Evolutionary conservation across 768 basidiomycete genomes (phyloP), one percentile per base, ranked within the genome.

Genomic region (Leccinum sublutescens): DNA sequence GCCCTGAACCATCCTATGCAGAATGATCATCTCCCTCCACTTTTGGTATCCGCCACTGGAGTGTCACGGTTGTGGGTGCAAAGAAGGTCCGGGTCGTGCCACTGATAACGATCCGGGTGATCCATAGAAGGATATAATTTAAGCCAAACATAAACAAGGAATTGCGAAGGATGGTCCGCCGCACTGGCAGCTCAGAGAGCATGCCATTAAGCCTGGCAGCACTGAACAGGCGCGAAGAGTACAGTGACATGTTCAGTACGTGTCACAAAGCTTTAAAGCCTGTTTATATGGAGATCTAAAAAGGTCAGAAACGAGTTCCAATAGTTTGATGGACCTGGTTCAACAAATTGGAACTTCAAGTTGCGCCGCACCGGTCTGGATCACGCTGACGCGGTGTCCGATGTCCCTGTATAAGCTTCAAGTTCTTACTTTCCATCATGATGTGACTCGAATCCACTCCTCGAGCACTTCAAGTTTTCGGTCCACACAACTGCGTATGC

Each of bases 1-100:
- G 40, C 31, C 12, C 12, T 17, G 25, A 48, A 11, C 40, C 49
- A 51, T 56, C 55, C 56, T 29, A 52, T 25, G 31, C 19, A 40
- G 40, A 50, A 52, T 31, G 69, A 68, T 69, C 69, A 58, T 5
- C 64, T 2, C 31, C 38, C 19, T 50, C 68, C 43, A 48, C 23
- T 49, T 61, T 55, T 54, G 48, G 59, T 49, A 56, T 59, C 8
- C 23, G 19, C 59, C 5, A 48, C 5, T 45, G 60, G 51, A 40
- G 25, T 36, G 56, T 25, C 23, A 33, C 8, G 6, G 23, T 45
- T 34, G 45, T 50, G 23, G 49, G 52, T 33, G 50, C 50, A 52
- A 57, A 50, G 36, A 36, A 40, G 21, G 21, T 21, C 21, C 21
- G 21, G 36, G n/a, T 43, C 55, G n/a, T 11, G 19, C 45, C 31